Conservation (phyloP, 2,329 filamentous ascomycete genomes). For the Curvularia sp. region DNA sequence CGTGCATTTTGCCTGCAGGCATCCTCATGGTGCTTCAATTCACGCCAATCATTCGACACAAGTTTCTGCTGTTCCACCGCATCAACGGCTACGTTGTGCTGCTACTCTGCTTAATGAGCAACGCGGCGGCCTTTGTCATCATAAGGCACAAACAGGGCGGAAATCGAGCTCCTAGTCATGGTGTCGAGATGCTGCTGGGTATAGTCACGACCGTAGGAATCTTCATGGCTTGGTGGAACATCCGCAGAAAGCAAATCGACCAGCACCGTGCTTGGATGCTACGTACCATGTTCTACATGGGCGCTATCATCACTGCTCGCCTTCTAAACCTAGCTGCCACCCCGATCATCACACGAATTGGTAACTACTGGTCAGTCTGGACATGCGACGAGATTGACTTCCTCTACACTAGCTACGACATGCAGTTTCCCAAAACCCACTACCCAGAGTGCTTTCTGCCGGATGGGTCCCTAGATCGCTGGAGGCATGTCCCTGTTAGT, state of each 20-base stretch:
- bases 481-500: background rate
- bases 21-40: conserved; percentile 1
- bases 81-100: background rate
- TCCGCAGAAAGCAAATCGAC: background rate
- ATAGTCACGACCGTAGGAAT: background rate
- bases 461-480: background rate
- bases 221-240: background rate
- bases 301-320: background rate
- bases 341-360: background rate
- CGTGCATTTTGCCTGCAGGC: background rate
- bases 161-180: background rate
- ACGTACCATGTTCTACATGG: conserved; percentile 1
- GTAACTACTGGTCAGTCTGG: background rate
- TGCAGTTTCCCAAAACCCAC: background rate
- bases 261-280: conserved; percentile 1
- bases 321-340: background rate
- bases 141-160: background rate
- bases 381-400: background rate
- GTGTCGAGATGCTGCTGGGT: background rate
- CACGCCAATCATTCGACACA: background rate
- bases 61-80: background rate
- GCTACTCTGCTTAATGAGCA: background rate
- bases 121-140: background rate
- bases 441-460: background rate
- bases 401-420: background rate